A percentile compares a stretch with the other conserved stretches of the same genome.
phyloP scores from a whole-genome alignment of 805 yeast genomes.

The Myxozyma kluyveri region DNA sequence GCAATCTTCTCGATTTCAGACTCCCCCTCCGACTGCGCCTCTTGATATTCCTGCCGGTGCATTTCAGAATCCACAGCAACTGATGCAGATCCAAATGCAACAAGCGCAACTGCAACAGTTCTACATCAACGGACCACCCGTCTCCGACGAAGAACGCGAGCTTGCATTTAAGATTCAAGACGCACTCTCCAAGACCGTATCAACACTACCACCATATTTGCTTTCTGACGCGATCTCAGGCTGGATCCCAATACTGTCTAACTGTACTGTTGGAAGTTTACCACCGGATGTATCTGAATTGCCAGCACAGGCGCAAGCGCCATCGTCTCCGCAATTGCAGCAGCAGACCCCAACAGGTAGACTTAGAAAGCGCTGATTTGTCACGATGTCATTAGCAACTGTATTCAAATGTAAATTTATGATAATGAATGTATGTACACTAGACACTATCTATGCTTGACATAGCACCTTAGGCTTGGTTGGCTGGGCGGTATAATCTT shows the following conservation, averaged over 20 bases:
- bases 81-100: constrained; percentile 31
- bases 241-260: constrained; percentile 19
- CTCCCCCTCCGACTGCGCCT: constrained; percentile 28
- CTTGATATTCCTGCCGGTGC: constrained; percentile 30
- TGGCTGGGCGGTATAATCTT: too few relatives aligned
- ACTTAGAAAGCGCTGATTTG: not conserved
- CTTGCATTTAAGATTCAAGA: constrained; percentile 31
- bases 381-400: too few relatives aligned
- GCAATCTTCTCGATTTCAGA: constrained; percentile 48
- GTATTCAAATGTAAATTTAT: too few relatives aligned
- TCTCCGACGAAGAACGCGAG: constrained; percentile 37
- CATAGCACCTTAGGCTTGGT: too few relatives aligned
- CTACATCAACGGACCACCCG: constrained; percentile 17
- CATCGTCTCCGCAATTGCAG: not conserved
- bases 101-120: constrained; percentile 17
- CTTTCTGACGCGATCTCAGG: constrained; percentile 22
- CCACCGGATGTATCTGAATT: constrained; percentile 21
- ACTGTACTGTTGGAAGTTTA: constrained; percentile 19
- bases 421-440: too few relatives aligned
- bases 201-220: constrained; percentile 24
- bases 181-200: constrained; percentile 14
- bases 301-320: not conserved
- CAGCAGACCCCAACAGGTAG: not conserved
- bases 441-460: too few relatives aligned
- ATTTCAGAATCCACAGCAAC: constrained; percentile 20